Evolutionary conservation across 306 rosid species (phyloP).

Genomic region (Arachis stenosperma): DNA sequence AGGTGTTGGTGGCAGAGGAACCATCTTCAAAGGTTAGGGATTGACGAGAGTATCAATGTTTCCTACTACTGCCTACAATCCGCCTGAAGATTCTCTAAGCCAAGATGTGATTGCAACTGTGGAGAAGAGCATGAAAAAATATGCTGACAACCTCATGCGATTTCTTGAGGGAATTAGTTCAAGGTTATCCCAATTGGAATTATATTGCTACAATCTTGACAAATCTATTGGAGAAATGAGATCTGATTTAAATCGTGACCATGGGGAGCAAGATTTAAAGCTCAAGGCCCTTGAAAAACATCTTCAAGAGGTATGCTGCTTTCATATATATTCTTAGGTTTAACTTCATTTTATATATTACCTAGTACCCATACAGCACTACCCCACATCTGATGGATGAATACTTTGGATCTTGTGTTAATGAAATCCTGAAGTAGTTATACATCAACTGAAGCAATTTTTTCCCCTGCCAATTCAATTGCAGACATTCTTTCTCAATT

Average conservation of each 20-base stretch:
- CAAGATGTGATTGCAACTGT: too few species aligned
- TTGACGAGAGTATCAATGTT: too few species aligned
- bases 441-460: not conserved
- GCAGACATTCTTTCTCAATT: slow-evolving; percentile 35
- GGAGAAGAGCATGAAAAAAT: slow-evolving; percentile 94
- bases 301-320: slow-evolving; percentile 82
- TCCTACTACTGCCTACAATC: too few species aligned
- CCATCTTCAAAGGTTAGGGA: too few species aligned
- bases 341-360: not conserved
- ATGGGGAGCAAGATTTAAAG: slow-evolving; percentile 80
- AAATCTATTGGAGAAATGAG: slow-evolving; percentile 97
- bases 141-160: slow-evolving; percentile 88
- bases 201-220: slow-evolving; percentile 96
- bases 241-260: slow-evolving; percentile 73
- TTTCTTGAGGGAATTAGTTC: slow-evolving; percentile 99
- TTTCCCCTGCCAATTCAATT: not conserved
- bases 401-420: not conserved
- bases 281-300: slow-evolving; percentile 90
- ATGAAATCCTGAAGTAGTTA: not conserved
- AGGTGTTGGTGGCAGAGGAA: too few species aligned
- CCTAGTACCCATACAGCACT: not conserved
- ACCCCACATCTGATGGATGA: not conserved
- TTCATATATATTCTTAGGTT: slow-evolving; percentile 13
- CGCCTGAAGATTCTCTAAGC: too few species aligned
- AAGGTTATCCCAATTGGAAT: slow-evolving; percentile 88